phyloP scores from a whole-genome alignment of 2,329 filamentous ascomycete species.

The Neopestalotiopsis clavispora region DNA sequence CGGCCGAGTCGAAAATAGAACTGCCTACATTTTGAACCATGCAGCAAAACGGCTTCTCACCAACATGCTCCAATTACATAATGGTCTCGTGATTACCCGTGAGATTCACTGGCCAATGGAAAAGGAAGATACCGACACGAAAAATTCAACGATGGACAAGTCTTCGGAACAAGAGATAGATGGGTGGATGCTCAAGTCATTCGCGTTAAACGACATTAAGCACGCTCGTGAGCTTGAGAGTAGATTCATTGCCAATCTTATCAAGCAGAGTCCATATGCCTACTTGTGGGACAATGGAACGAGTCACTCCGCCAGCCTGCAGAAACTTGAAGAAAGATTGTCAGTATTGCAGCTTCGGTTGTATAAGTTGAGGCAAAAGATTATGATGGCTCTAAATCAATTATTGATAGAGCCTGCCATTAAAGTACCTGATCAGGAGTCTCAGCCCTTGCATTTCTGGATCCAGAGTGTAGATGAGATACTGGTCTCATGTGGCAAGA shows the following conservation, averaged over 20 bases:
- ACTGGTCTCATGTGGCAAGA: background rate
- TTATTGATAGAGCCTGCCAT: background rate
- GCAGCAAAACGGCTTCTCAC: background rate
- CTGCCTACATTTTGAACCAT: background rate
- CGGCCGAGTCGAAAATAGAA: background rate
- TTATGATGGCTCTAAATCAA: background rate
- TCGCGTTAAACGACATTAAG: background rate
- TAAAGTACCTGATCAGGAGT: background rate
- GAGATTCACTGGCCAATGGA: background rate
- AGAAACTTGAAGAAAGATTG: background rate
- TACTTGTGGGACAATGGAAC: conserved; percentile 7
- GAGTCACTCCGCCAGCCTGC: conserved; percentile 1
- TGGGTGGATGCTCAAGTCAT: background rate
- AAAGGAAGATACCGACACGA: background rate
- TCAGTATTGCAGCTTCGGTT: background rate
- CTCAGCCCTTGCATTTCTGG: background rate
- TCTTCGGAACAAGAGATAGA: background rate
- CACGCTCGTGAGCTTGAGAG: background rate
- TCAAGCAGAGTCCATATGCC: background rate
- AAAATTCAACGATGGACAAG: background rate
- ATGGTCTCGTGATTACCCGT: background rate
- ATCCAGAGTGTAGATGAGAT: background rate
- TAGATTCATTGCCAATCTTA: background rate
- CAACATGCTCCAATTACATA: background rate
- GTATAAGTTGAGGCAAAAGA: background rate